Base-by-base conservation (phyloP, 129 eudicot species). In the Flaveria ramosissima region DNA sequence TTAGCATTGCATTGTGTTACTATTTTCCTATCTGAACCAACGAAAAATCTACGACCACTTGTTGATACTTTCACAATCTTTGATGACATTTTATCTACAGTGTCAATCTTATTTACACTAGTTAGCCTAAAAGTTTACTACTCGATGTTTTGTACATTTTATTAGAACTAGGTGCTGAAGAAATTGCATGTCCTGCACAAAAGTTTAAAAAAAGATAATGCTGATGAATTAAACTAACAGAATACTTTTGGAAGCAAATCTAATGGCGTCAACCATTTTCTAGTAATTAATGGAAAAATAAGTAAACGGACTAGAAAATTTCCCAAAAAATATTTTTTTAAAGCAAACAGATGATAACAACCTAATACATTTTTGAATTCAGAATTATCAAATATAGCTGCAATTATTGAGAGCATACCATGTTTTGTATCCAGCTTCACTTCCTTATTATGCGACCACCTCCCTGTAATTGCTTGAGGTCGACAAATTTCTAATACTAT, bases 11-110 rank as follows among this genome's bases (percentile, higher is more conserved):
- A 46, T 21, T 66, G 78, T 16, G 84, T 83, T 64, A 78, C 79
- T 59, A 70, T 45, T 80, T 89, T 90, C 83, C 90, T 90, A 84
- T 86, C 90, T 74, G 85, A 62, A 69, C 87, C 86, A 46, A 82
- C 77, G 47, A 81, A 72, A 16, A 70, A 63, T 19, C 78, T 76
- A 64, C 86, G 85, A 21, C 84, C 75, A 77, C 83, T 91, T 87
- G 81, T 89, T 80, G 80, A 85, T 56, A 73, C 90, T 90, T 89
- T 93, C 76, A 82, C 96, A 80, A 71, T 57, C 74, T 85, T 84
- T 57, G 89, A 74, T 72, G 90, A 86, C 98, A 93, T 93, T 41
- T 68, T 82, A 76, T 84, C 82, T 51, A 71, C 76, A 73, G 32
- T 62, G 84, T 83, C 85, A 80, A 87, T 83, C 82, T 83, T 80